Base-by-base conservation (phyloP, 352 stramenopile species). In the Phytophthora citricola region DNA sequence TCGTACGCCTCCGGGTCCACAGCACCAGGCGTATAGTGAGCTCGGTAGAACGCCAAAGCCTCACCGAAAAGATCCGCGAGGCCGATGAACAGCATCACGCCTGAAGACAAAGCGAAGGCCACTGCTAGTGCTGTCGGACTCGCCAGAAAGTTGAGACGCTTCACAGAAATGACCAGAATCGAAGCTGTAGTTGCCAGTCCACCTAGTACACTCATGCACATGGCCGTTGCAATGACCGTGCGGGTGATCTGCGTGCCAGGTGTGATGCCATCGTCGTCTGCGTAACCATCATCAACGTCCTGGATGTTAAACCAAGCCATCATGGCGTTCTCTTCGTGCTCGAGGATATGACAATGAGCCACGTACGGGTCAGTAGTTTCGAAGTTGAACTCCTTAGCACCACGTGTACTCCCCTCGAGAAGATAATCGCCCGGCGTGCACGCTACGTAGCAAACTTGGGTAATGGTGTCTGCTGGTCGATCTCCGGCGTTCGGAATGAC, bases 311-410 rank as follows among this genome's bases (percentile, higher is more conserved):
- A 26, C 24, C 70, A 89, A 9, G 55, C 73, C 80, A 89, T 90
- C 83, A 90, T 90, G 27, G 59, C 45, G 65, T 92, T 92, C 36
- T 90, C 81, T 69, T 89, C 83, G 65, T 92, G 83, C 49, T 92
- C 83, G 10, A 92, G 49, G 43, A 90, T 88, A 62, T 92, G 83
- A 43, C 81, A 92, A 50, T 92, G 83, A 5, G 81, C 81, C 22
- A 92, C 71, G 55, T 92, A 92, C 43, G 81, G 79, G 11, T 89
- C 79, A 2, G 57, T 82, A 1, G 79, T 90, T 61, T 87, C 76
- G 49, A 90, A 92, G 48, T 76, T 77, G 68, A 80, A 92, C 26
- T 87, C 79, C 24, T 75, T 66, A 1, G 83, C 45, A 4, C 71
- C 76, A 32, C 81, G 79, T 4, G 58, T 85, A 6, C 68, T 75